Evolutionary conservation across 169 alveolate species (phyloP).

Genomic region (Amoebophrya sp.): DNA sequence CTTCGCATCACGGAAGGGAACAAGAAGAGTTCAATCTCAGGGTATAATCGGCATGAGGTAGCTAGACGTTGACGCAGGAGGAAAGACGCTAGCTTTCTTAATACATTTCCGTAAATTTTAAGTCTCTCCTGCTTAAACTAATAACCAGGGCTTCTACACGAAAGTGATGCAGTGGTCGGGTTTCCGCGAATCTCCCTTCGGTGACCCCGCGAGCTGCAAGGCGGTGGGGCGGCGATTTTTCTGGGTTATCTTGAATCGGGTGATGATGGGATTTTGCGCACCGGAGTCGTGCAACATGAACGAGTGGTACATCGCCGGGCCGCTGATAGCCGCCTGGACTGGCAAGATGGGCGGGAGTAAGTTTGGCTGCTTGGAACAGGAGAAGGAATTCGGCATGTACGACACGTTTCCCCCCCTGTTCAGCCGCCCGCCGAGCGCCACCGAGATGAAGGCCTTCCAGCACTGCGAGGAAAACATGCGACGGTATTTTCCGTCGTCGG

Average conservation of each 20-base stretch:
- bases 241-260: not conserved
- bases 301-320: not conserved
- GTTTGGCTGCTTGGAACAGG: not conserved
- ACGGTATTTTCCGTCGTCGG: not conserved
- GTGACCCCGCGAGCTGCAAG: not conserved
- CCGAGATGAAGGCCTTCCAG: not conserved
- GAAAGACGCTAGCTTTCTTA: too few species aligned
- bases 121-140: not conserved
- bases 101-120: too few species aligned
- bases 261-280: not conserved
- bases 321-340: not conserved
- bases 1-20: too few species aligned
- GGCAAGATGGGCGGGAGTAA: not conserved
- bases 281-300: not conserved
- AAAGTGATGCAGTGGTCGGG: not conserved
- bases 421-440: not conserved
- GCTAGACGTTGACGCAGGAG: too few species aligned
- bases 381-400: not conserved
- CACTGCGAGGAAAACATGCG: not conserved
- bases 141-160: not conserved
- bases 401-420: not conserved
- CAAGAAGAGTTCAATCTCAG: too few species aligned
- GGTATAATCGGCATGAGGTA: too few species aligned
- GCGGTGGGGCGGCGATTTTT: not conserved
- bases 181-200: not conserved